Conservation (phyloP, 2,329 filamentous ascomycete species). For the Cryphonectria carpinicola region DNA sequence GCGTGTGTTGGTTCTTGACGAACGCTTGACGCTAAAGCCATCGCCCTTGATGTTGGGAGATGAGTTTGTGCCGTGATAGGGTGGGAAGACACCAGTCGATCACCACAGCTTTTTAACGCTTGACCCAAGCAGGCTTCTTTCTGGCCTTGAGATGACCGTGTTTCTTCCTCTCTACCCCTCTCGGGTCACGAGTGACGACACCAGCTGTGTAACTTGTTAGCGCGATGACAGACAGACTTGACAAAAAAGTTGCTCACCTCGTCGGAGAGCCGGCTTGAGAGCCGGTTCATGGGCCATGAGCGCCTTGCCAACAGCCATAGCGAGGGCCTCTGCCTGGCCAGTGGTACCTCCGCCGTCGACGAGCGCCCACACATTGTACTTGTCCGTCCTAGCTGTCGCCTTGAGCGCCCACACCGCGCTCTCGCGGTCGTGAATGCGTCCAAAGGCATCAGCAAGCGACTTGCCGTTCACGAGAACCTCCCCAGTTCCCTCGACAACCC, state of each 20-base stretch:
- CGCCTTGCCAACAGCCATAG: constrained; percentile 85
- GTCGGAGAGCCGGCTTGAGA: constrained; percentile 82
- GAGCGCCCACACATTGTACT: constrained; percentile 93
- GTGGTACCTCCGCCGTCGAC: constrained; percentile 88
- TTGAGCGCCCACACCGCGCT: constrained; percentile 92
- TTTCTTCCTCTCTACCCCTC: constrained; percentile 98
- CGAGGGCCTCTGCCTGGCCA: constrained; percentile 93
- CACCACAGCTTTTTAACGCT: constrained; percentile 56
- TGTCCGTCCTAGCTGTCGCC: constrained; percentile 80
- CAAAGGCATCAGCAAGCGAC: constrained; percentile 79
- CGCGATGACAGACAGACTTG: constrained; percentile 7
- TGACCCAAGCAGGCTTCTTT: constrained; percentile 99
- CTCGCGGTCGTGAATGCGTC: constrained; percentile 88
- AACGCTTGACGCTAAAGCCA: not conserved
- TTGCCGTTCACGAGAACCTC: constrained; percentile 91
- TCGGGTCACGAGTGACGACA: constrained; percentile 86
- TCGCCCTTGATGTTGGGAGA: not conserved
- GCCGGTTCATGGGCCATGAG: constrained; percentile 89
- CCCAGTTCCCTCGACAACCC: constrained; percentile 89
- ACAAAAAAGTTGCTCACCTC: constrained; percentile 66
- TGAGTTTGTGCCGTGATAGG: not conserved
- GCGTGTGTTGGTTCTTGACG: not conserved
- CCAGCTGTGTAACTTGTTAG: constrained; percentile 66
- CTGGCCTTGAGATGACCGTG: constrained; percentile 92
- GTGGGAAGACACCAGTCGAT: not conserved